Evolutionary conservation across 2,329 filamentous ascomycete species (phyloP).

Genomic region (Microascus cirrosus): DNA sequence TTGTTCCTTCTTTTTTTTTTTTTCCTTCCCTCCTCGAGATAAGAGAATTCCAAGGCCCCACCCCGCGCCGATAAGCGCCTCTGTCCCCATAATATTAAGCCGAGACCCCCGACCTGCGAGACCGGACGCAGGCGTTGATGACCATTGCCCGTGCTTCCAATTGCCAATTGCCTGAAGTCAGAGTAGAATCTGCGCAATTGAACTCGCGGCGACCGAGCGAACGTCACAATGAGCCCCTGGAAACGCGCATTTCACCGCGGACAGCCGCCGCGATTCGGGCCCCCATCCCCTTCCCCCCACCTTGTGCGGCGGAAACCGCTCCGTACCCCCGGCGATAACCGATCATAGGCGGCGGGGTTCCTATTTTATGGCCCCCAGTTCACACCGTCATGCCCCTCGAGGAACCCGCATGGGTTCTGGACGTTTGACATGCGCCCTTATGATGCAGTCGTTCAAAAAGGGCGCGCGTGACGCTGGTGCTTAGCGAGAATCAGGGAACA

Average conservation of each 20-base stretch:
- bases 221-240: background rate
- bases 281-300: too few relatives aligned
- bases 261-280: background rate
- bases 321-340: conserved; percentile 1
- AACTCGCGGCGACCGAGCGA: background rate
- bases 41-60: too few relatives aligned
- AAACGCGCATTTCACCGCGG: background rate
- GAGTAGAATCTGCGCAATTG: background rate
- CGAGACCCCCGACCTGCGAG: background rate
- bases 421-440: background rate
- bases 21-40: background rate
- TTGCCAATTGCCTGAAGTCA: background rate
- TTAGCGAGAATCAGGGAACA: background rate
- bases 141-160: background rate
- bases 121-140: background rate
- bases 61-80: too few relatives aligned
- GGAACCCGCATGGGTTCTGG: background rate
- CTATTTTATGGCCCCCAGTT: background rate
- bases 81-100: background rate
- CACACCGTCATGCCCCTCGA: background rate
- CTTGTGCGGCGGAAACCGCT: background rate
- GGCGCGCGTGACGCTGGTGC: background rate
- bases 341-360: background rate
- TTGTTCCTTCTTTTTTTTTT: background rate
- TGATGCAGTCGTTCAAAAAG: background rate